A percentile compares a stretch with the other conserved stretches of the same genome.
Conservation (phyloP, 192 early-diverging fungal genomes). For the Coemansia interrupta region DNA sequence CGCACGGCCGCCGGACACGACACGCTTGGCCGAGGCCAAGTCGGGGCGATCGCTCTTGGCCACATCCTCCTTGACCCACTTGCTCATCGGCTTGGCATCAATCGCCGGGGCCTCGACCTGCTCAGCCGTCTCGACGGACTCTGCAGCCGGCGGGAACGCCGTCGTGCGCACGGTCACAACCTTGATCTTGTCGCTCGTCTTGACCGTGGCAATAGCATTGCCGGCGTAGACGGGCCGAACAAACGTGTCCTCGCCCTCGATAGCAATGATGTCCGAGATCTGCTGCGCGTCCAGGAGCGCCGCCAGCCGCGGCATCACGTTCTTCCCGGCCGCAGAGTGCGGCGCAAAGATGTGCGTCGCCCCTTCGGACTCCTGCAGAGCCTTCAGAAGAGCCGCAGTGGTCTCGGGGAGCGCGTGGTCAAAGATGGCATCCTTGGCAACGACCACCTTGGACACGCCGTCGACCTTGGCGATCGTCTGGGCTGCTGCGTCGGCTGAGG, state of each 20-base stretch:
- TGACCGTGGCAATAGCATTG: conserved; percentile 95
- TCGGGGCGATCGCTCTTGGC: conserved; percentile 94
- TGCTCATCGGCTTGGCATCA: conserved; percentile 56
- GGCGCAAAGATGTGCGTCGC: conserved; percentile 85
- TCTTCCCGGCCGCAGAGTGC: conserved; percentile 90
- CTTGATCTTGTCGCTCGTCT: conserved; percentile 83
- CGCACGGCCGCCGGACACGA: conserved; percentile 92
- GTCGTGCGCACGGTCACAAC: conserved; percentile 86
- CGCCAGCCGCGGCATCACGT: conserved; percentile 88
- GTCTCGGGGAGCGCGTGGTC: conserved; percentile 79
- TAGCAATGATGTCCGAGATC: conserved; percentile 82
- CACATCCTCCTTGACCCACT: conserved; percentile 87
- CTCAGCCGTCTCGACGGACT: conserved; percentile 47
- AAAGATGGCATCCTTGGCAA: conserved; percentile 76
- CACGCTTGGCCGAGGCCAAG: conserved; percentile 78
- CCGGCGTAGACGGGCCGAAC: conserved; percentile 96
- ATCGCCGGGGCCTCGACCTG: conserved; percentile 66
- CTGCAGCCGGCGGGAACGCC: conserved; percentile 74
- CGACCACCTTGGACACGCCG: conserved; percentile 78
- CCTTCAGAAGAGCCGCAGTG: conserved; percentile 70
- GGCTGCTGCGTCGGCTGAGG: conserved; percentile 63
- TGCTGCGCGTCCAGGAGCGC: conserved; percentile 87
- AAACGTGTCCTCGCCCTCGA: conserved; percentile 83
- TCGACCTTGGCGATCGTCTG: conserved; percentile 59
- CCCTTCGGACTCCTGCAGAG: conserved; percentile 62